phyloP scores from a whole-genome alignment of 1,139 yeast species.

The Yamadazyma epiphylla region DNA sequence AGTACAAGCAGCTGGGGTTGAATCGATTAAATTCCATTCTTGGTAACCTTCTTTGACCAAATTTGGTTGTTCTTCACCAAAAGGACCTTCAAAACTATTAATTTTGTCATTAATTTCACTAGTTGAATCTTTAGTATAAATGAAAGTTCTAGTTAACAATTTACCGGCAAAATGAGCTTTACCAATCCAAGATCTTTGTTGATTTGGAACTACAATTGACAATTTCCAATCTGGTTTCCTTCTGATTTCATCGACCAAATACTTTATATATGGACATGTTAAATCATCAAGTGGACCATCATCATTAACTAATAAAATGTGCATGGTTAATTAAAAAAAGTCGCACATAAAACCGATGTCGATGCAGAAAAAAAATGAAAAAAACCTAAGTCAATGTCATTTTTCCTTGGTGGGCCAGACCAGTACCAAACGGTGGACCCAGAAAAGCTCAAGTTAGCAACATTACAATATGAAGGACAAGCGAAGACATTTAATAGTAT shows the following conservation, averaged over 20 bases:
- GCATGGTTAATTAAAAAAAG: too few relatives aligned
- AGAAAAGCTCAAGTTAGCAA: conserved; percentile 66
- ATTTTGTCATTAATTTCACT: conserved; percentile 16
- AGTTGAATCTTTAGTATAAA: conserved; percentile 50
- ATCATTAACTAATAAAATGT: conserved; percentile 71
- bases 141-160: conserved; percentile 62
- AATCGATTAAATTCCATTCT: conserved; percentile 85
- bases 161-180: conserved; percentile 94
- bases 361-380: too few relatives aligned
- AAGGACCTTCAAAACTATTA: conserved; percentile 70
- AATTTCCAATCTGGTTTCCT: conserved; percentile 76
- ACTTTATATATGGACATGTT: conserved; percentile 84
- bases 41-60: conserved; percentile 31
- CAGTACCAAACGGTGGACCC: conserved; percentile 55
- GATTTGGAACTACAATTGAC: conserved; percentile 78
- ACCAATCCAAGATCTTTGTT: conserved; percentile 91
- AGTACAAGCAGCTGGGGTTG: conserved; percentile 95
- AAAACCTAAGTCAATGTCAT: conserved; percentile 60
- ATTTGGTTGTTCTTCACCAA: conserved; percentile 39
- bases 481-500: conserved; percentile 61
- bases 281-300: conserved; percentile 88
- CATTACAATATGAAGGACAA: conserved; percentile 72
- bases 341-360: too few relatives aligned
- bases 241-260: conserved; percentile 67
- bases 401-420: conserved; percentile 48